These are phyloP conservation scores for Meira nashicola DNA, from an alignment of 1,284 basidiomycete species.

Conservation along the genomic window DNA sequence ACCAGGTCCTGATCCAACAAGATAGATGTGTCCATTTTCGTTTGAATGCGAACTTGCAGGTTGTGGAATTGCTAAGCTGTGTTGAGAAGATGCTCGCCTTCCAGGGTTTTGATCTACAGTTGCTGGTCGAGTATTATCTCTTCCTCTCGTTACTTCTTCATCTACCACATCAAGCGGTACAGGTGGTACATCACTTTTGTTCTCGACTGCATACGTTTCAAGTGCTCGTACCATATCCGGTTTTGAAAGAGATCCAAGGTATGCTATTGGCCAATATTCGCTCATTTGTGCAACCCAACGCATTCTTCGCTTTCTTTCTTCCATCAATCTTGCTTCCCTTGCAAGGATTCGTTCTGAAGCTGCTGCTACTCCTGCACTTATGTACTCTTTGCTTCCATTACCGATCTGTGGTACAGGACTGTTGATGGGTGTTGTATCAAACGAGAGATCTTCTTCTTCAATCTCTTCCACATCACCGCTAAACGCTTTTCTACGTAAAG, in stretches of 20 bases:
- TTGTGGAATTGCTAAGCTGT: slow-evolving; percentile 33
- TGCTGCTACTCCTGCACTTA: background rate
- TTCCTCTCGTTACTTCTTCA: slow-evolving; percentile 1
- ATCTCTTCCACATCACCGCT: slow-evolving; percentile 18
- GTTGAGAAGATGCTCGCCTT: slow-evolving; percentile 30
- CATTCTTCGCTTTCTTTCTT: slow-evolving; percentile 47
- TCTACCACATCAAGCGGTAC: background rate
- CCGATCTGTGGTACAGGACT: slow-evolving; percentile 66
- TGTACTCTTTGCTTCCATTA: background rate
- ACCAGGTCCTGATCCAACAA: slow-evolving; percentile 90
- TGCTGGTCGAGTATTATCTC: background rate
- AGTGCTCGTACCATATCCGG: slow-evolving; percentile 64
- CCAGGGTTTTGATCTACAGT: background rate
- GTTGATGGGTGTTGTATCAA: slow-evolving; percentile 61
- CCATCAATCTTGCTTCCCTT: slow-evolving; percentile 16
- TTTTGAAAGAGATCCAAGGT: slow-evolving; percentile 66
- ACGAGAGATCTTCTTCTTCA: slow-evolving; percentile 40
- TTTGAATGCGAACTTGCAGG: slow-evolving; percentile 18
- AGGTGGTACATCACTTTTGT: background rate
- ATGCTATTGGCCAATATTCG: slow-evolving; percentile 81
- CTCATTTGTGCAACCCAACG: slow-evolving; percentile 55
- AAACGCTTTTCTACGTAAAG: background rate
- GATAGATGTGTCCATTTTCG: slow-evolving; percentile 56
- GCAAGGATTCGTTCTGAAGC: background rate
- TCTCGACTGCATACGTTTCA: slow-evolving; percentile 3